Evolutionary conservation across 768 basidiomycete genomes (phyloP), one percentile per base, ranked within the genome.

Genomic region (Leucocoprinus leucothites): DNA sequence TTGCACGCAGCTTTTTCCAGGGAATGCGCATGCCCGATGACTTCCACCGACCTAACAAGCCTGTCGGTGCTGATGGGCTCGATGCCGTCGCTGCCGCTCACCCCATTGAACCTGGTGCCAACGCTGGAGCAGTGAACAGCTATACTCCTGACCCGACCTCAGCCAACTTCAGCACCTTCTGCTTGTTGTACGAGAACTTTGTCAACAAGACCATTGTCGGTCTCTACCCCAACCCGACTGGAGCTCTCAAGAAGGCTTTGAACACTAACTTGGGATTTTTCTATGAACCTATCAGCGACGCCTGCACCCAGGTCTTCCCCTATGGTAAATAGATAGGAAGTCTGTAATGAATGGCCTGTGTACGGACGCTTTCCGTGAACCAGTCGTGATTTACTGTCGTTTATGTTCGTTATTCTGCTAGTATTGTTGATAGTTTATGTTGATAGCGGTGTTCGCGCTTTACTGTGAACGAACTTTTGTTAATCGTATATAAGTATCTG

Each of bases 181-280:
- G 63, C 40, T 28, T 48, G 26, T 22, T 64, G 19, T 64, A 64
- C 51, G 49, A 40, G 19, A 48, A 60, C 31, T 62, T 60, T 41
- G 59, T 57, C 6, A 60, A 60, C 40, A 41, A 45, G 6, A 63
- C 60, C 16, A 47, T 64, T 18, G 22, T 19, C 11, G 25, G 52
- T n/a, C 38, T 64, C 7, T 64, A 64, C 51, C 63, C 63, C 13
- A 60, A 58, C 41, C 63, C 63, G 1, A 55, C 38, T n/a, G 58
- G 62, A 16, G 44, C 45, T 14, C 50, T 62, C 21, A 42, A 35
- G 19, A 43, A 53, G 48, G 58, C 59, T 16, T 48, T 62, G 9
- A 62, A 57, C 24, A 31, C 31, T 9, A 62, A 62, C 50, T 36
- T 59, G n/a, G 36, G 51, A 3, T 46, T 47, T 26, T 50, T 61